phyloP scores from a whole-genome alignment of 176 grass and related monocot genomes.

The Eragrostis nindensis region DNA sequence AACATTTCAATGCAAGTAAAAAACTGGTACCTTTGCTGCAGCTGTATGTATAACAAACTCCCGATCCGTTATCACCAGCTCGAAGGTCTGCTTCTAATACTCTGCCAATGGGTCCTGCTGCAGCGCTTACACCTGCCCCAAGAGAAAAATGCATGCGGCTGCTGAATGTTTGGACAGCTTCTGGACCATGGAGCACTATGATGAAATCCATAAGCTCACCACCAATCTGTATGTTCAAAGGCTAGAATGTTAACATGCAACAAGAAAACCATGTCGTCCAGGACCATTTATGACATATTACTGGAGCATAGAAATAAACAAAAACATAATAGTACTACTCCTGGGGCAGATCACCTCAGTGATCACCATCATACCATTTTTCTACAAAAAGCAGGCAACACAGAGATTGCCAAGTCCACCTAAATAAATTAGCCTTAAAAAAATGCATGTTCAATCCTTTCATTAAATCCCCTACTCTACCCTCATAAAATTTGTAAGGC shows the following conservation, averaged over 20 bases:
- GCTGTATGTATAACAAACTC: conserved; percentile 92
- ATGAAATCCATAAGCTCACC: conserved; percentile 88
- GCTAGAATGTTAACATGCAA: conserved; percentile 29
- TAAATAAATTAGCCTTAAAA: neutral
- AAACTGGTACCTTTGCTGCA: conserved; percentile 81
- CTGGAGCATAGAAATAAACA: neutral
- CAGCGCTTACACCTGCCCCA: conserved; percentile 81
- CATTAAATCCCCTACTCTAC: neutral
- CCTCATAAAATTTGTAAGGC: neutral
- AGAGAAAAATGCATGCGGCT: conserved; percentile 85
- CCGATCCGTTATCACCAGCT: conserved; percentile 75
- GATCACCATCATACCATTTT: neutral
- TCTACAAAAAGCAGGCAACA: conserved; percentile 2
- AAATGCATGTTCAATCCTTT: neutral
- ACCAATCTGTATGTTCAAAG: conserved; percentile 59
- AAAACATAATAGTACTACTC: neutral
- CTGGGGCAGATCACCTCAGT: neutral
- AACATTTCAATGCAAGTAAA: neutral
- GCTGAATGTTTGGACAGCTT: conserved; percentile 80
- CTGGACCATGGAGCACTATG: conserved; percentile 69
- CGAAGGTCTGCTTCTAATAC: conserved; percentile 88
- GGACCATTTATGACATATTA: neutral
- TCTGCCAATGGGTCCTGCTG: conserved; percentile 86
- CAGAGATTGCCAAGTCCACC: neutral
- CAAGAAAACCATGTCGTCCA: neutral